Evolutionary conservation across 805 yeast genomes (phyloP), one percentile per base, ranked within the genome.

Genomic region (Suhomyces tanzawaensis): DNA sequence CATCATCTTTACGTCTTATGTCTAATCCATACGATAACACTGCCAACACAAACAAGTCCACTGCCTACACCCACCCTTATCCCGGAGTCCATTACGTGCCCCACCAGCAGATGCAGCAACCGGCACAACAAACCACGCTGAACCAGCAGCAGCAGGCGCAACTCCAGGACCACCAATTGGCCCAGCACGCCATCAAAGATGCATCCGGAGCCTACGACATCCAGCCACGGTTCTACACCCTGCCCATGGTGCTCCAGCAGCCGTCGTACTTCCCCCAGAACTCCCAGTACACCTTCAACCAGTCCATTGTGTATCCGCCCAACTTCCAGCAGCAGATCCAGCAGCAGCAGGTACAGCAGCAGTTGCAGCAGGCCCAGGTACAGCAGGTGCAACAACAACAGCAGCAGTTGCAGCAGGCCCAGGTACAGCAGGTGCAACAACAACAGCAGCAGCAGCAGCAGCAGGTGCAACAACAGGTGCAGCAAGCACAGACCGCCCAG

Each of bases 171-270:
- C 40, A 31, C 19, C 35, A 34, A 12, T 25, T 29, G 30, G 31
- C 29, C 28, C 40, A 16, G 34, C 36, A 41, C 29, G 18, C 36
- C 28, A 34, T 33, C 21, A 37, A 41, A 18, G 39, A 37, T 21
- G 18, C 27, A 12, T 13, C 19, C 13, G 31, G 30, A 4, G 32
- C 30, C 28, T 36, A 41, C 29, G 44, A 41, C 29, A 30, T 32
- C 40, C 57, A 53, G 33, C 52, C 59, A 7, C 37, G 58, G 14
- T 55, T 36, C 42, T 56, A 55, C 42, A 34, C 53, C 7, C 40
- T 47, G 28, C 53, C 60, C 11, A 45, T 55, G 49, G 50, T 55
- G 9, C 47, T 56, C 17, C 60, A 55, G 40, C 58, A 51, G 38
- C 55, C 56, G 7, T 32, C 39, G 24, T 45, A 47, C 42, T 39